Base-by-base conservation (phyloP, 495 filamentous ascomycete genomes). In the Neurospora discreta region DNA sequence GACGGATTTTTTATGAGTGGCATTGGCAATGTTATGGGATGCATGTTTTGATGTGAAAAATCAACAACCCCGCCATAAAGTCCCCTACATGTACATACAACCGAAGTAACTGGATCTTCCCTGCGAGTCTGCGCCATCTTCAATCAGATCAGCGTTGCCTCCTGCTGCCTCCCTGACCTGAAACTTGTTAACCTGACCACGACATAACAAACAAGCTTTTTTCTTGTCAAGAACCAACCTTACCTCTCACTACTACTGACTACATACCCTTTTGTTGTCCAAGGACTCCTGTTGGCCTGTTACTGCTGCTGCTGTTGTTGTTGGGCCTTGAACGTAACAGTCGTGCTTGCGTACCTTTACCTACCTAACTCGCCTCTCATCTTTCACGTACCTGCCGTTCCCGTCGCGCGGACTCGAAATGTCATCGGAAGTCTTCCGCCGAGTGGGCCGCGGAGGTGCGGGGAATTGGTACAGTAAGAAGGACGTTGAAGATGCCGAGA, bases 401-500 rank as follows among this genome's bases (percentile, higher is more conserved):
- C 41, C 69, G 52, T 60, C 8, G 39, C 30, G 38, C 20, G 6
- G 46, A 69, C 67, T 42, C 20, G 30, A 26, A 36, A 78, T 76
- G 75, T 74, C 78, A 13, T 38, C 74, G 40, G 77, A 81, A n/a
- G 77, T 75, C 41, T 79, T 77, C 69, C 74, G 79, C 69, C 71
- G 75, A n/a, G 77, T 81, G 8, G 80, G 80, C 68, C 79, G 89
- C 39, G 89, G 89, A 40, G 89, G 89, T 42, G 89, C 88, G 2
- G 89, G 89, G 41, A 91, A 91, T 78, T 90, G 87, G 77, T 85
- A 85, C 70, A 83, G 80, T 75, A 81, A 86, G 70, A 81, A 85
- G 75, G 85, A 89, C 70, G 73, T 87, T 40, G 80, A 86, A 42
- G 85, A 86, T 43, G 83, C 77, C 46, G 75, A 75, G 70, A 82